Evolutionary conservation across 257 asterid genomes (phyloP), one percentile per base, ranked within the genome.

Genomic region (Verbascum thapsus): DNA sequence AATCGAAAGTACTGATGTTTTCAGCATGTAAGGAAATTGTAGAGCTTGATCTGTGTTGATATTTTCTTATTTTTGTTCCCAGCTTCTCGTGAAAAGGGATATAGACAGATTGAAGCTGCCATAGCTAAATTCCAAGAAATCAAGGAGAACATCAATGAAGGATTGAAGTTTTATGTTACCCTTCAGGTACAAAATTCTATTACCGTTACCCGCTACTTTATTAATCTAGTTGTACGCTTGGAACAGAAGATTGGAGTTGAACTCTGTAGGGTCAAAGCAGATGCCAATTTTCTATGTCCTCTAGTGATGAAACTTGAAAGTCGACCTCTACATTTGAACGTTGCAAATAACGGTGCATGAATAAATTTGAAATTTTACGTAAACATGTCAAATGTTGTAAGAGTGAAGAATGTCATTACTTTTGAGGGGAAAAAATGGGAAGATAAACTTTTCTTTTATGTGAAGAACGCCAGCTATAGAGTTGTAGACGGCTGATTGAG

Each of bases 91-190:
- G 99, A 90, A 76, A 86, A 74, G 83, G 78, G 83, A 71, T 94
- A 84, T 65, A 84, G 83, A 66, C 99, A 94, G 76, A 94, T 94
- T 60, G 99, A 94, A 82, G 96, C 96, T 72, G 99, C 96, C 66
- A 70, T 87, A 68, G 94, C 89, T 12, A 94, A 90, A 68, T 94
- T 66, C 68, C 87, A 61, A 66, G 99, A 94, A 72, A 84, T 90
- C 66, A 87, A 94, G 85, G 95, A 90, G 70, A 94, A 94, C 76
- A 80, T 94, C 53, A 85, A 90, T 69, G 99, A 94, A 81, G 99
- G 99, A 71, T 61, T 94, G 80, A 90, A 90, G 80, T 94, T 94
- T 72, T 94, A 94, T 70, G 86, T 90, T 32, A 90, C 92, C 65
- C 98, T 94, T 65, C 99, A 94, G 95, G 99, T 90, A 84, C 8